Evolutionary conservation across 129 eudicot genomes (phyloP).

Genomic region (Apium graveolens): DNA sequence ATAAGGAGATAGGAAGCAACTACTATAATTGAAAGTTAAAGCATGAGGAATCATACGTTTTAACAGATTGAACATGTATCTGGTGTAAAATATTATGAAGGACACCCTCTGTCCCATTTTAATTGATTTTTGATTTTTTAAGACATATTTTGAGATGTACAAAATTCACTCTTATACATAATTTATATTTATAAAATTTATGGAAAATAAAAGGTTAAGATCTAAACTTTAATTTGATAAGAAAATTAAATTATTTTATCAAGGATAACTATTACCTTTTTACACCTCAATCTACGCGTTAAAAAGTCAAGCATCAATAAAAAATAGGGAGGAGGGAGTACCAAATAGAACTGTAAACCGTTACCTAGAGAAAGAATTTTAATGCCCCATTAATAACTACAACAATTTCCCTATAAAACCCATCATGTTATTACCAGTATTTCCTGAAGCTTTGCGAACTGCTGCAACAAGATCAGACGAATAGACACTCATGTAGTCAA

Average conservation of each 20-base stretch:
- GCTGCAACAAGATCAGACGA: conserved; percentile 87
- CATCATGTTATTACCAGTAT: conserved; percentile 38
- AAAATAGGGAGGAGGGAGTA: background rate
- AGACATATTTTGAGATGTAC: no score
- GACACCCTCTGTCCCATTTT: no score
- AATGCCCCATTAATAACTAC: background rate
- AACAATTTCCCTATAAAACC: background rate
- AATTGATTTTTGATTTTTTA: no score
- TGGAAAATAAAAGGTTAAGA: no score
- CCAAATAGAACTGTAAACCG: background rate
- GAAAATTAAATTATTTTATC: no score
- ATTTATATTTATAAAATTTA: no score
- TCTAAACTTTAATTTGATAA: no score
- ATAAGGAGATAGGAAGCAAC: background rate
- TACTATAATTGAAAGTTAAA: background rate
- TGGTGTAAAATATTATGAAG: background rate
- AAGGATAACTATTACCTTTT: no score
- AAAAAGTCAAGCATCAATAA: no score
- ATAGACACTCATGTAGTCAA: conserved; percentile 79
- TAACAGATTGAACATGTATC: background rate
- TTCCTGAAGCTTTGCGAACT: conserved; percentile 89
- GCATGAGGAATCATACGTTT: background rate
- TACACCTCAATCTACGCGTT: no score
- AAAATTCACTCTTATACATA: no score
- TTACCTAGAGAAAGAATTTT: background rate